These are phyloP conservation scores for Poa annua DNA, from an alignment of 176 grass and related monocot species.

Conservation along the genomic window DNA sequence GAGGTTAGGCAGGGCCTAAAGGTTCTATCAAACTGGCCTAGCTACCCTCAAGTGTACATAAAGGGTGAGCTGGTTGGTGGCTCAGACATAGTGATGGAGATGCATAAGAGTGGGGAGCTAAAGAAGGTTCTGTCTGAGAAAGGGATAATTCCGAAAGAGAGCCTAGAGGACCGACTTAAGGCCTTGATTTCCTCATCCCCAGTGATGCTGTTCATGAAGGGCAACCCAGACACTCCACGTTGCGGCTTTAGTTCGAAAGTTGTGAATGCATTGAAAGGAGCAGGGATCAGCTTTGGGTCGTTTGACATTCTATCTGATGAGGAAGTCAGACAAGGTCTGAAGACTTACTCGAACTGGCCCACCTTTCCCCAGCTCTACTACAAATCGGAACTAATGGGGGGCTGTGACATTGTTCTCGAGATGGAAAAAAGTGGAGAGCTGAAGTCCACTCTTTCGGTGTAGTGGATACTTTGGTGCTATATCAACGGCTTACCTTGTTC, in stretches of 20 bases:
- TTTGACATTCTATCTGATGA: slow-evolving; percentile 91
- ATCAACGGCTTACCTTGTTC: not conserved
- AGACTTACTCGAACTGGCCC: slow-evolving; percentile 93
- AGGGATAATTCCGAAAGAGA: slow-evolving; percentile 50
- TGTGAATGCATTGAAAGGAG: slow-evolving; percentile 74
- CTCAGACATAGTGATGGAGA: slow-evolving; percentile 87
- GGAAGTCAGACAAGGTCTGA: slow-evolving; percentile 85
- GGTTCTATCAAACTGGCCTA: slow-evolving; percentile 86
- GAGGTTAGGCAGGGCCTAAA: slow-evolving; percentile 85
- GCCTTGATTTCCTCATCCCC: slow-evolving; percentile 54
- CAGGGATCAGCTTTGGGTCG: slow-evolving; percentile 71
- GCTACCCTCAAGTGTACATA: slow-evolving; percentile 95
- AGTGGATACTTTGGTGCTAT: not conserved
- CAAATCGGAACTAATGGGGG: slow-evolving; percentile 90
- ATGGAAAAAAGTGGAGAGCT: slow-evolving; percentile 74
- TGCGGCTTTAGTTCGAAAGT: slow-evolving; percentile 94
- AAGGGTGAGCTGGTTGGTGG: slow-evolving; percentile 92
- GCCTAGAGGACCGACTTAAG: slow-evolving; percentile 63
- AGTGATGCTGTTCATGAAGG: slow-evolving; percentile 98
- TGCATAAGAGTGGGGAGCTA: slow-evolving; percentile 93
- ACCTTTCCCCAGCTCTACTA: slow-evolving; percentile 97
- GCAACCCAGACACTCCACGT: slow-evolving; percentile 74
- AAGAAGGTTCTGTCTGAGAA: slow-evolving; percentile 80
- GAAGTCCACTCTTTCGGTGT: slow-evolving; percentile 69
- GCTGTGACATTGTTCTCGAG: slow-evolving; percentile 92